Conservation (phyloP, 768 basidiomycete species). For the Leccinellum albellum region DNA sequence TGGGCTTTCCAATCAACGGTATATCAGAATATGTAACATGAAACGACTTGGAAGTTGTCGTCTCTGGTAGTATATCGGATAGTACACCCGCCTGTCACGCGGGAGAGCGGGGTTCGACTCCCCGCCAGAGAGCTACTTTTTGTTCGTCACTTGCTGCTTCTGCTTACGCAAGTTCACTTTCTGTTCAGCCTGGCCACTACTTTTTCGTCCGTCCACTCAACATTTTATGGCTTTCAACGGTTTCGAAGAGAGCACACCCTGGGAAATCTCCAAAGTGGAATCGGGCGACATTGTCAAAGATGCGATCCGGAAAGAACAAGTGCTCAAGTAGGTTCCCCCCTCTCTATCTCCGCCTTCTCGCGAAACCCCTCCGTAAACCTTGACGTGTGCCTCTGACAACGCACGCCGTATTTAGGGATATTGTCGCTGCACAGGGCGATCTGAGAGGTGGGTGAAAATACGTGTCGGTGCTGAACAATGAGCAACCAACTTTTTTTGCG, state of each 20-base stretch:
- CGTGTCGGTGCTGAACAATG: background rate
- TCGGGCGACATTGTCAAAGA: constrained; percentile 68
- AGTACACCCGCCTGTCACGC: constrained; percentile 52
- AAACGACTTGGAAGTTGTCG: background rate
- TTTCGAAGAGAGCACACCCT: constrained; percentile 41
- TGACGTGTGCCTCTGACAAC: background rate
- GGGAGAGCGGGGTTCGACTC: constrained; percentile 45
- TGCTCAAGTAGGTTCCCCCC: constrained; percentile 61
- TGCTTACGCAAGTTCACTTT: background rate
- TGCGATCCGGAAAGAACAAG: constrained; percentile 70
- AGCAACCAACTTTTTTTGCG: background rate
- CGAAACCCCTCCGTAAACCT: background rate
- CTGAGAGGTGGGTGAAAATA: constrained; percentile 55
- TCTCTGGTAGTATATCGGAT: constrained; percentile 51
- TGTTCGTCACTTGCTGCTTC: background rate
- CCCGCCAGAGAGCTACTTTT: constrained; percentile 39
- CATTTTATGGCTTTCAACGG: constrained; percentile 41
- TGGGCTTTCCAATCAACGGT: too few species aligned
- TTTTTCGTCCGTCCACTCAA: background rate
- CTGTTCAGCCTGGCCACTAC: too few species aligned
- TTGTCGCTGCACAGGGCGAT: constrained; percentile 71
- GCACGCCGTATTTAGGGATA: constrained; percentile 49
- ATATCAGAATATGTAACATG: background rate
- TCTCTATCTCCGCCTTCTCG: background rate
- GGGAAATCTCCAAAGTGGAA: constrained; percentile 45